Evolutionary conservation across 768 basidiomycete genomes (phyloP).

Genomic region (Phlebiopsis flavidoalba): DNA sequence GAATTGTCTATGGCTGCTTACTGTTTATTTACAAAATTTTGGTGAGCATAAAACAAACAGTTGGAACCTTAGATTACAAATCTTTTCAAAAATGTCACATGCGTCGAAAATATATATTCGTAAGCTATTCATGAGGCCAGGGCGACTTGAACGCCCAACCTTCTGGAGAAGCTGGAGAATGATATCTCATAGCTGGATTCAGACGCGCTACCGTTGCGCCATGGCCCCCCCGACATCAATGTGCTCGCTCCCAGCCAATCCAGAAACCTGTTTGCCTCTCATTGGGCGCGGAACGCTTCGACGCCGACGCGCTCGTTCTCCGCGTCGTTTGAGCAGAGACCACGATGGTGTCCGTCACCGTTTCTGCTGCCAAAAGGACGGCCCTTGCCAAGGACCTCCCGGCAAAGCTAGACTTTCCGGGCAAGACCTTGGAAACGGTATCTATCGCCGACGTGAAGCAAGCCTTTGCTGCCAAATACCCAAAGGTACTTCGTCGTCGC

Average conservation of each 20-base stretch:
- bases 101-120: background rate
- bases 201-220: conserved; percentile 11
- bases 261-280: background rate
- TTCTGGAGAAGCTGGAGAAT: background rate
- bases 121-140: conserved; percentile 1
- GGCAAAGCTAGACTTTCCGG: conserved; percentile 40
- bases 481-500: conserved; percentile 35
- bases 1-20: no score
- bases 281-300: background rate
- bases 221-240: background rate
- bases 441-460: conserved; percentile 69
- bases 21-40: no score
- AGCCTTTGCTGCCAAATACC: conserved; percentile 50
- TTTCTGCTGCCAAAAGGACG: conserved; percentile 45
- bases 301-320: background rate
- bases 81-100: no score
- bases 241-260: background rate
- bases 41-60: no score
- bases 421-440: conserved; percentile 37
- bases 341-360: conserved; percentile 48
- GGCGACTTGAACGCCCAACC: conserved; percentile 8
- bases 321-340: background rate
- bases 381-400: conserved; percentile 49
- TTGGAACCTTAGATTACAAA: no score
- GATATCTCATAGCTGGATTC: background rate